Base-by-base conservation (phyloP, 192 early-diverging fungal species). In the Mortierella alpina region DNA sequence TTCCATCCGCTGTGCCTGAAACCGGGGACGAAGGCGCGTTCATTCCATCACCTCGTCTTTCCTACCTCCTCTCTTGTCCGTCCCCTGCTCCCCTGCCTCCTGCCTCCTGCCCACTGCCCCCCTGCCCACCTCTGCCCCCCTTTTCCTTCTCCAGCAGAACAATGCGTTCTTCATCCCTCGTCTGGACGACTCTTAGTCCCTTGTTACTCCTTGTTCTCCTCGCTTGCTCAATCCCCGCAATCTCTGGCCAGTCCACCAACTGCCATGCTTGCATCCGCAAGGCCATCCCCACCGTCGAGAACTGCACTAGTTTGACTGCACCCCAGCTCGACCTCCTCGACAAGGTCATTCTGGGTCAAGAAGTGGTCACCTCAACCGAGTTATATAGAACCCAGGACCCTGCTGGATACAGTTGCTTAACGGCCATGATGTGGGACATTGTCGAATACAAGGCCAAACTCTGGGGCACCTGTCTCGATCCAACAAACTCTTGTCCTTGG, bases 381-480 rank as follows among this genome's bases (percentile, higher is more conserved):
- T 5, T 8, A 2, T 75, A 56, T 62, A 60, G 55, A 5, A 70
- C 75, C 7, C 9, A n/a, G 9, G 75, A 78, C 8, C 47, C 68
- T 18, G 13, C 56, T 8, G 61, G 55, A 13, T 70, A 66, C 22
- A 59, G 14, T 14, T 78, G 75, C 39, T 40, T 78, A 20, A 60
- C 56, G 0, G 62, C 61, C 6, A 11, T 78, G 57, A 78, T 78
- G 75, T 78, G 75, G 75, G 75, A 78, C 18, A 61, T 58, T 42
- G 68, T 78, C 51, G 55, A 78, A 13, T 78, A 78, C 63, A 70
- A 70, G 63, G 75, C 53, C 40, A 31, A 78, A 42, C 75, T 78
- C 41, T 78, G 68, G 75, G 50, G 68, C 14, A 20, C 12, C 1
- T 78, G 75, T 42, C 57, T 78, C 12, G 51, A 66, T 20, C 74